Evolutionary conservation across 208 protist genomes (phyloP).

Genomic region (Leishmania guyanensis): DNA sequence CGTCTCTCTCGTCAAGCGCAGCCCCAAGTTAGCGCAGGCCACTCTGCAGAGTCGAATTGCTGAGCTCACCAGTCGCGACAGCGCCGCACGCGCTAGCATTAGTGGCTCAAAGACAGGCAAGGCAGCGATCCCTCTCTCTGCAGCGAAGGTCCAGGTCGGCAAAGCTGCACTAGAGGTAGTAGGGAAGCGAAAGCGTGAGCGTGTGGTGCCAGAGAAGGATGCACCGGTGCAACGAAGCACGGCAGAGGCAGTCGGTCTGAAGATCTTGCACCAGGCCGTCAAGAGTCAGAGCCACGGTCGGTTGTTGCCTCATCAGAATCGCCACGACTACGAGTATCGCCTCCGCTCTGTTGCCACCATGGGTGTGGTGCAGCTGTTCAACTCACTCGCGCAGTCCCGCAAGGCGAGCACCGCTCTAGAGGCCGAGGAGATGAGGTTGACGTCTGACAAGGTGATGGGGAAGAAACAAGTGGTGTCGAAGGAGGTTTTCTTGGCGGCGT

Average conservation of each 20-base stretch:
- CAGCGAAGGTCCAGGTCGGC: slow-evolving; percentile 49
- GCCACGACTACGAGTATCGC: slow-evolving; percentile 90
- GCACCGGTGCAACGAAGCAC: slow-evolving; percentile 47
- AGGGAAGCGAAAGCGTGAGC: slow-evolving; percentile 41
- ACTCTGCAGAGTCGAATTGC: slow-evolving; percentile 68
- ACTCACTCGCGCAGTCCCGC: slow-evolving; percentile 77
- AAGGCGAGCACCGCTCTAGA: slow-evolving; percentile 68
- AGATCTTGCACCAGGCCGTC: slow-evolving; percentile 75
- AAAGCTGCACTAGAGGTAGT: slow-evolving; percentile 73
- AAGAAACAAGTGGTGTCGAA: slow-evolving; percentile 80
- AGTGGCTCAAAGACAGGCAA: slow-evolving; percentile 9
- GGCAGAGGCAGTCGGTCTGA: slow-evolving; percentile 67
- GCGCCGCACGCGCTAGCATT: background rate
- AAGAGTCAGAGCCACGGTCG: slow-evolving; percentile 82
- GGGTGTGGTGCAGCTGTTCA: slow-evolving; percentile 89
- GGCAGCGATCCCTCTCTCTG: background rate
- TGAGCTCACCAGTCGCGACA: slow-evolving; percentile 43
- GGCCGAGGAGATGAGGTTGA: slow-evolving; percentile 47
- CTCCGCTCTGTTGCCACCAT: slow-evolving; percentile 80
- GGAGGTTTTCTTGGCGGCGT: slow-evolving; percentile 76
- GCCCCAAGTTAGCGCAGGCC: slow-evolving; percentile 59
- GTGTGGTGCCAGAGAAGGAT: slow-evolving; percentile 30
- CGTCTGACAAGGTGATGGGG: slow-evolving; percentile 72
- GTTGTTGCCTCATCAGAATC: slow-evolving; percentile 67
- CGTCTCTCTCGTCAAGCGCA: slow-evolving; percentile 71